phyloP scores from a whole-genome alignment of 2,329 filamentous ascomycete species.

The Colletotrichum melonis region DNA sequence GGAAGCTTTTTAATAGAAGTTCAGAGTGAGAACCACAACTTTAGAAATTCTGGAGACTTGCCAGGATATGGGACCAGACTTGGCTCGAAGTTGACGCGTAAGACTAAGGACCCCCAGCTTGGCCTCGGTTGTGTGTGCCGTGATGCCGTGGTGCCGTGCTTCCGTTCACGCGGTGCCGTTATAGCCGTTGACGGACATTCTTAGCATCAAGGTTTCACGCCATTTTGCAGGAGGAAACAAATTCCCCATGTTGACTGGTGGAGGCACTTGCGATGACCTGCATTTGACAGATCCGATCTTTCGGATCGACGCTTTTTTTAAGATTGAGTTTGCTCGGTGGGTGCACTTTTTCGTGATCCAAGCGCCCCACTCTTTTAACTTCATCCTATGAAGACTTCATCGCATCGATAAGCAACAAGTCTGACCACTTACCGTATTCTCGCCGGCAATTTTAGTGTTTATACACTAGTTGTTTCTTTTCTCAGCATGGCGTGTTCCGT shows the following conservation, averaged over 20 bases:
- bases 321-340: neutral
- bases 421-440: neutral
- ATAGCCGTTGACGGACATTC: conserved; percentile 15
- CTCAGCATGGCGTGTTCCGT: too few relatives aligned
- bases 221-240: neutral
- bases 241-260: neutral
- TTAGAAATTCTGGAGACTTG: neutral
- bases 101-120: conserved; percentile 2
- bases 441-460: neutral
- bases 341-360: neutral
- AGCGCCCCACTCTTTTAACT: neutral
- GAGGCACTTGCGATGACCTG: neutral
- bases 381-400: neutral
- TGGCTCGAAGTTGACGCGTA: conserved; percentile 18
- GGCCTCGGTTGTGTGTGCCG: conserved; percentile 30
- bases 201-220: conserved; percentile 15
- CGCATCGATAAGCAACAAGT: neutral
- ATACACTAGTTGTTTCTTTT: too few relatives aligned
- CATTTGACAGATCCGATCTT: conserved; percentile 3
- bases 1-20: neutral
- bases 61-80: neutral
- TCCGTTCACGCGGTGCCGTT: conserved; percentile 22
- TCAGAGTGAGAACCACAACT: neutral
- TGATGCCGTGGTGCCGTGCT: conserved; percentile 11
- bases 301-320: neutral